Base-by-base conservation (phyloP, 352 stramenopile species). In the Globisporangium cederbergense region DNA sequence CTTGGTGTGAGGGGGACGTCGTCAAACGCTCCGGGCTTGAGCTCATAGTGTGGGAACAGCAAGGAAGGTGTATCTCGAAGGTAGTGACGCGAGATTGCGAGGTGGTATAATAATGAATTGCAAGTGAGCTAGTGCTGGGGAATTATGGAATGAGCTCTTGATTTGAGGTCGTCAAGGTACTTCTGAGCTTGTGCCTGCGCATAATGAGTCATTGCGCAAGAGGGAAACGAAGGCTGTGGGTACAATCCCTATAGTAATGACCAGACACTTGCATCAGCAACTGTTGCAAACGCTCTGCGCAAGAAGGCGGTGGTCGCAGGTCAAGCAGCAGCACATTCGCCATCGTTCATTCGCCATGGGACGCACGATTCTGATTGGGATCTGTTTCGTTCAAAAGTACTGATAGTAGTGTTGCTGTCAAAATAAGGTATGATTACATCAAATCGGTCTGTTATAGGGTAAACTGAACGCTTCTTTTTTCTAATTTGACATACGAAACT, bases 131-230 rank as follows among this genome's bases (percentile, higher is more conserved):
- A 18, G 14, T 30, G 8, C 2, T 38, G 40, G 40, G 30, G n/a
- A 61, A 30, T 61, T 42, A 10, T 18, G 42, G 52, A 53, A 38
- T 61, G 56, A 40, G n/a, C 9, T 34, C 16, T 49, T 14, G n/a
- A 16, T 14, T 9, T 40, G 10, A 30, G 45, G 25, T 9, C 25
- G 45, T 8, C 45, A 51, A 30, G 45, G 45, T 30, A n/a, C 45
- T 16, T 16, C 45, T 25, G 25, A 30, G 10, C n/a, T 51, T 14
- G 42, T 14, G 18, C 18, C 5, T 51, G 14, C 14, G 51, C 14
- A 14, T 61, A 18, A 40, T 61, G 7, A 61, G 56, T 61, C 56
- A 61, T n/a, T 61, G 52, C 14, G 2, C 16, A 40, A 11, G 7
- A 46, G 38, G 52, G 20, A 22, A 25, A 32, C 32, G 38, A 32